phyloP scores from a whole-genome alignment of 2,329 filamentous ascomycete species.

The Penicillium corylophilum region DNA sequence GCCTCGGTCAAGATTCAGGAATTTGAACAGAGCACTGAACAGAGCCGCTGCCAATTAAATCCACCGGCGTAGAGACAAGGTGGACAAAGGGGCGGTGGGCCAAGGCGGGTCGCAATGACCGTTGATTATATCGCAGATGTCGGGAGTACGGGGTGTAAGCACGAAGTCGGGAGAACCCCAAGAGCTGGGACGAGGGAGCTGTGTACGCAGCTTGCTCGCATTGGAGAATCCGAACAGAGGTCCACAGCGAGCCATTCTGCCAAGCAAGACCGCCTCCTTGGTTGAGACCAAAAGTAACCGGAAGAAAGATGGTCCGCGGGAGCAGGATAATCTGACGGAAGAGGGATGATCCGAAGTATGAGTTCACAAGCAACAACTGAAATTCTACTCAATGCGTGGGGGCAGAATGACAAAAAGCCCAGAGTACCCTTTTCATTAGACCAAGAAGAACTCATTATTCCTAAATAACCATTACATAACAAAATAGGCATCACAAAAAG shows the following conservation, averaged over 20 bases:
- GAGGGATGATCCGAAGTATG: constrained; percentile 43
- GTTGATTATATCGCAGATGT: not conserved
- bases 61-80: not conserved
- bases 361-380: constrained; percentile 14
- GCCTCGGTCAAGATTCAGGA: too few species aligned
- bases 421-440: not conserved
- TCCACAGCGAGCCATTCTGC: constrained; percentile 26
- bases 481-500: constrained; percentile 6
- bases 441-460: not conserved
- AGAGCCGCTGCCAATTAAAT: not conserved
- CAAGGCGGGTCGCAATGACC: not conserved
- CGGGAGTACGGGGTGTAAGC: not conserved
- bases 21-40: too few species aligned
- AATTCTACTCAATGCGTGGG: too few species aligned
- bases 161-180: not conserved
- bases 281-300: constrained; percentile 27
- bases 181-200: not conserved
- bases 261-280: constrained; percentile 25
- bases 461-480: constrained; percentile 11
- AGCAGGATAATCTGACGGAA: too few species aligned
- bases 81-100: not conserved
- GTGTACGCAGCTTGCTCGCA: not conserved
- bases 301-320: constrained; percentile 37
- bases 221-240: not conserved
- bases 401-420: not conserved